A percentile compares a stretch with the other conserved stretches of the same genome.
phyloP scores from a whole-genome alignment of 257 asterid species.

The Salvia miltiorrhiza region DNA sequence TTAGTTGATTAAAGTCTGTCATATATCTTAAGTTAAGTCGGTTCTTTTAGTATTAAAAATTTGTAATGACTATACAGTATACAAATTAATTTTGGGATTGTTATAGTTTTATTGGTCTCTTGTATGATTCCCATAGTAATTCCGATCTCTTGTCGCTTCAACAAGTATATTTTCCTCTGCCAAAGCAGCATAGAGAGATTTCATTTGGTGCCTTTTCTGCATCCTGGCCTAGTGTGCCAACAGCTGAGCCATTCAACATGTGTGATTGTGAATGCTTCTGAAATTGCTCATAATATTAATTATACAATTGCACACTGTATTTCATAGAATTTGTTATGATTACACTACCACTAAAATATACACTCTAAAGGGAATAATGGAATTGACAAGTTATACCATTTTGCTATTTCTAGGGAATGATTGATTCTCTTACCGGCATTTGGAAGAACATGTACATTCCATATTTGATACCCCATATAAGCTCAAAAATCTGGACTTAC shows the following conservation, averaged over 20 bases:
- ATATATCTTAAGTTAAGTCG: background rate
- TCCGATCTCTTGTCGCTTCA: background rate
- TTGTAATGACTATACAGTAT: background rate
- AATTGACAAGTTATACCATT: background rate
- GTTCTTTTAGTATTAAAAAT: background rate
- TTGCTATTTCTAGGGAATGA: background rate
- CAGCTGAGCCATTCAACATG: background rate
- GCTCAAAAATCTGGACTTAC: background rate
- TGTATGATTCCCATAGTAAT: background rate
- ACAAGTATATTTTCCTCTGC: background rate
- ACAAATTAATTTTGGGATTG: background rate
- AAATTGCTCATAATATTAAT: background rate
- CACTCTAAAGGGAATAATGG: background rate
- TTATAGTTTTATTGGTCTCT: background rate
- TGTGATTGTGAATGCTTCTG: constrained; percentile 9
- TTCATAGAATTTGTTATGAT: background rate
- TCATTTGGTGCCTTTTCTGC: background rate
- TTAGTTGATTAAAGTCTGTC: background rate
- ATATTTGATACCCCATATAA: background rate
- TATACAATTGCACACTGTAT: background rate
- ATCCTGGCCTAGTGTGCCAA: background rate
- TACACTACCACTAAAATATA: background rate
- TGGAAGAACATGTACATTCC: background rate
- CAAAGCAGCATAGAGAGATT: background rate
- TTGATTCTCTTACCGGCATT: background rate